Evolutionary conservation across 768 basidiomycete genomes (phyloP).

Genomic region (Lactarius sanguifluus): DNA sequence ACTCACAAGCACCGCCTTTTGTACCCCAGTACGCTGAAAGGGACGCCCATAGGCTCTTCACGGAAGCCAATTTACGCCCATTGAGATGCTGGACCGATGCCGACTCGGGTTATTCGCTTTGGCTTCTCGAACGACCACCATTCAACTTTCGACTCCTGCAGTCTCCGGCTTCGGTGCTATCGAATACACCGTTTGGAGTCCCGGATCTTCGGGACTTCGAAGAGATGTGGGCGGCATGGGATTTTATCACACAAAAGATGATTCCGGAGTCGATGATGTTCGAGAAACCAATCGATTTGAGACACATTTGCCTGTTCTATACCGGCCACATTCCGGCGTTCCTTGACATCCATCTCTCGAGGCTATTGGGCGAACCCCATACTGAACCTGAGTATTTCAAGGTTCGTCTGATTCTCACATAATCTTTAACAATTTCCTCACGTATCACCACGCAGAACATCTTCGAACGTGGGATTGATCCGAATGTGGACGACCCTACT

Average conservation of each 20-base stretch:
- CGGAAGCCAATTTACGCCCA: constrained; percentile 72
- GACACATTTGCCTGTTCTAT: constrained; percentile 98
- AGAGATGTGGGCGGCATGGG: constrained; percentile 86
- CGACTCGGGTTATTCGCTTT: constrained; percentile 72
- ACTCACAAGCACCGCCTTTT: background rate
- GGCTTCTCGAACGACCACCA: constrained; percentile 85
- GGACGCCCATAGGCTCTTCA: constrained; percentile 71
- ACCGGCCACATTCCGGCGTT: constrained; percentile 92
- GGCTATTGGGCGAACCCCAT: constrained; percentile 69
- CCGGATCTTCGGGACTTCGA: constrained; percentile 81
- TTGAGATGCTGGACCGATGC: constrained; percentile 85
- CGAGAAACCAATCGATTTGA: constrained; percentile 88
- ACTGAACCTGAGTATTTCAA: constrained; percentile 86
- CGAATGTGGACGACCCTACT: constrained; percentile 86
- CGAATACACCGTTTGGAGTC: constrained; percentile 55
- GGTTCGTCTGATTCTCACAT: constrained; percentile 36
- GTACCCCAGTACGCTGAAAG: constrained; percentile 67
- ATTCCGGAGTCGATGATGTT: constrained; percentile 83
- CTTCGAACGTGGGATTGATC: constrained; percentile 95
- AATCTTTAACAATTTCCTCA: background rate
- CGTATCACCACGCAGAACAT: constrained; percentile 49
- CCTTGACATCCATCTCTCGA: constrained; percentile 85
- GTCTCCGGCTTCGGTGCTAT: constrained; percentile 37
- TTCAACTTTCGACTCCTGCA: constrained; percentile 71
- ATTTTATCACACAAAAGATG: constrained; percentile 80